Conservation (phyloP, 345 rosid species). For the Eucalyptus pauciflora region DNA sequence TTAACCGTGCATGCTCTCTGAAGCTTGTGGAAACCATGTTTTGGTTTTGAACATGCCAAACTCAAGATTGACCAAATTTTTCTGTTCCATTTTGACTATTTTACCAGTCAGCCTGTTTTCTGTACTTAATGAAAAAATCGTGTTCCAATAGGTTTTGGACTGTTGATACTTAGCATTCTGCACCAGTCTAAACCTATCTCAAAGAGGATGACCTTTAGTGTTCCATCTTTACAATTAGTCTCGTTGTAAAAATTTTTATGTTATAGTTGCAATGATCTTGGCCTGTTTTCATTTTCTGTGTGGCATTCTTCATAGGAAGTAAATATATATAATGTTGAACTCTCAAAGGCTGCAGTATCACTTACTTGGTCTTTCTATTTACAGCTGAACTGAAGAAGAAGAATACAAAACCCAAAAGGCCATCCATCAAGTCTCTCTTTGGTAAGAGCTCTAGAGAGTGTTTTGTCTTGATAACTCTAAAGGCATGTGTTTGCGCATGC, state of each 20-base stretch:
- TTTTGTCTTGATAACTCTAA: background rate
- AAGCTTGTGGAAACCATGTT: background rate
- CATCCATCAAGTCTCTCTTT: slow-evolving; percentile 91
- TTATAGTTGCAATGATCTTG: background rate
- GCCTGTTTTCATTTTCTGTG: background rate
- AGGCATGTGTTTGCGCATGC: background rate
- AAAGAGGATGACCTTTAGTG: background rate
- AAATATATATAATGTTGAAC: background rate
- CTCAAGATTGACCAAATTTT: background rate
- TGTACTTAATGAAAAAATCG: background rate
- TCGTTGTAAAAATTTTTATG: background rate
- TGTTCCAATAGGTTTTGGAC: background rate
- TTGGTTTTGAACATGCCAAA: background rate
- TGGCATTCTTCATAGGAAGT: background rate
- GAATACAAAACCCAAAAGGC: slow-evolving; percentile 74
- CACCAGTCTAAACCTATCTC: background rate
- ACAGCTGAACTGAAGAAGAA: slow-evolving; percentile 88
- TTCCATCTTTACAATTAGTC: background rate
- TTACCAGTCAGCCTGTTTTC: background rate
- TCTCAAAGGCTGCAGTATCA: background rate
- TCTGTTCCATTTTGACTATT: background rate
- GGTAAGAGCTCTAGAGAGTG: slow-evolving; percentile 29
- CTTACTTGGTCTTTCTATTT: background rate
- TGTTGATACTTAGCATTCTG: background rate
- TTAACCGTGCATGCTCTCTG: background rate